These are phyloP conservation scores for Paracoccidioides lutzii DNA, from an alignment of 2,329 filamentous ascomycete species.

Conservation along the genomic window DNA sequence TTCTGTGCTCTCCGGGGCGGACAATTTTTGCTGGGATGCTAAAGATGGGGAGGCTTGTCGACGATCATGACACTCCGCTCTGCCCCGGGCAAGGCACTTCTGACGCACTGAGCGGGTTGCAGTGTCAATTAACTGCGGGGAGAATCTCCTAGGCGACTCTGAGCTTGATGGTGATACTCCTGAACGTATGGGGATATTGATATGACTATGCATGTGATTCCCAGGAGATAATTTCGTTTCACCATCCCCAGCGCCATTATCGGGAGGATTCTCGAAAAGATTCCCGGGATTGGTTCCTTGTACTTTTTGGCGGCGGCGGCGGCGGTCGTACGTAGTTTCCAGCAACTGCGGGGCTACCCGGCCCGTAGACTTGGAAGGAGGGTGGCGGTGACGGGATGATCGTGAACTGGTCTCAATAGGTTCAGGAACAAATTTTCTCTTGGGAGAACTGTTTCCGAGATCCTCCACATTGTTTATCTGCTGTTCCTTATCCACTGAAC, in stretches of 20 bases:
- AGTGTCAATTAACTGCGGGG: slow-evolving; percentile 71
- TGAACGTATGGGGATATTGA: not conserved
- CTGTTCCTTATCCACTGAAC: slow-evolving; percentile 21
- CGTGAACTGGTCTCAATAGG: slow-evolving; percentile 16
- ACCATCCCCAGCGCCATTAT: not conserved
- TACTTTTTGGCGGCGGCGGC: slow-evolving; percentile 11
- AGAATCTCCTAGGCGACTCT: slow-evolving; percentile 41
- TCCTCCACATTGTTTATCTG: not conserved
- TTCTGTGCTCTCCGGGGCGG: slow-evolving; percentile 26
- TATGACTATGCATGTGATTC: not conserved
- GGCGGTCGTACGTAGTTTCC: slow-evolving; percentile 54
- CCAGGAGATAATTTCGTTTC: slow-evolving; percentile 7
- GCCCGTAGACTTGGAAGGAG: slow-evolving; percentile 30
- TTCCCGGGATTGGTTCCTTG: not conserved
- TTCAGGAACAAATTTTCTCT: slow-evolving; percentile 18
- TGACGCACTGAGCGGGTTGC: slow-evolving; percentile 57
- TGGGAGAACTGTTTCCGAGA: not conserved
- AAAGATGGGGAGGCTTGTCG: slow-evolving; percentile 17
- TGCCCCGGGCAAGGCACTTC: slow-evolving; percentile 49
- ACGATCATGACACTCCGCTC: slow-evolving; percentile 57
- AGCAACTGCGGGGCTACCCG: slow-evolving; percentile 58
- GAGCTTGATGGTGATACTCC: not conserved
- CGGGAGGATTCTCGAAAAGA: not conserved
- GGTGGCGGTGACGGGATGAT: slow-evolving; percentile 10
- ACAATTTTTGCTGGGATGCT: not conserved